Percentiles rank a stretch among this genome's conserved stretches.
phyloP scores from a whole-genome alignment of 2,329 filamentous ascomycete genomes.

The Bisporella sp. region DNA sequence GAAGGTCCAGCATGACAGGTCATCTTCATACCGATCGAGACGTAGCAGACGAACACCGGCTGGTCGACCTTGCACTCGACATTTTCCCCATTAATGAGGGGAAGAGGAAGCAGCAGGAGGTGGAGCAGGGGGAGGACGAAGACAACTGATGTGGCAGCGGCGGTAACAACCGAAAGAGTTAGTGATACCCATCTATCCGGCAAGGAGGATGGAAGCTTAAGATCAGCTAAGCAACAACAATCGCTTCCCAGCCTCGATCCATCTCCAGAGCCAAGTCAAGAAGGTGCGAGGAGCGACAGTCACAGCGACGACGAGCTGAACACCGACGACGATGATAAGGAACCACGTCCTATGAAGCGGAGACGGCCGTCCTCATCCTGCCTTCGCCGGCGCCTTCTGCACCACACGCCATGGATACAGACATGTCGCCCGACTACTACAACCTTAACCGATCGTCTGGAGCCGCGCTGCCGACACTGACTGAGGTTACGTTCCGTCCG shows the following conservation, averaged over 20 bases:
- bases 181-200: conserved; percentile 3
- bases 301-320: conserved; percentile 10
- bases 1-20: no score
- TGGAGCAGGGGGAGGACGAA: conserved; percentile 8
- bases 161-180: conserved; percentile 7
- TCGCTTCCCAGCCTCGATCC: conserved; percentile 8
- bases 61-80: conserved; percentile 7
- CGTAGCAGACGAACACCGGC: conserved; percentile 12
- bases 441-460: conserved; percentile 6
- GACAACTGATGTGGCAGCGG: conserved; percentile 6
- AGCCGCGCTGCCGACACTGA: conserved; percentile 7
- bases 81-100: conserved; percentile 5
- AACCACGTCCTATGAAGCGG: conserved; percentile 12
- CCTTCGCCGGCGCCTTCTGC: conserved; percentile 11
- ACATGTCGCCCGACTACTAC: conserved; percentile 1
- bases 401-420: no score
- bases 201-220: conserved; percentile 7
- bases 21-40: conserved; percentile 10
- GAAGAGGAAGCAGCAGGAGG: conserved; percentile 6
- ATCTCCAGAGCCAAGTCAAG: no score
- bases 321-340: conserved; percentile 3
- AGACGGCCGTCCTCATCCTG: conserved; percentile 10
- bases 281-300: no score
- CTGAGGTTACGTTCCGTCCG: conserved; percentile 11
- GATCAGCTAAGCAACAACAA: conserved; percentile 6